phyloP scores from a whole-genome alignment of 352 stramenopile species.

The Pythium utonaiense region DNA sequence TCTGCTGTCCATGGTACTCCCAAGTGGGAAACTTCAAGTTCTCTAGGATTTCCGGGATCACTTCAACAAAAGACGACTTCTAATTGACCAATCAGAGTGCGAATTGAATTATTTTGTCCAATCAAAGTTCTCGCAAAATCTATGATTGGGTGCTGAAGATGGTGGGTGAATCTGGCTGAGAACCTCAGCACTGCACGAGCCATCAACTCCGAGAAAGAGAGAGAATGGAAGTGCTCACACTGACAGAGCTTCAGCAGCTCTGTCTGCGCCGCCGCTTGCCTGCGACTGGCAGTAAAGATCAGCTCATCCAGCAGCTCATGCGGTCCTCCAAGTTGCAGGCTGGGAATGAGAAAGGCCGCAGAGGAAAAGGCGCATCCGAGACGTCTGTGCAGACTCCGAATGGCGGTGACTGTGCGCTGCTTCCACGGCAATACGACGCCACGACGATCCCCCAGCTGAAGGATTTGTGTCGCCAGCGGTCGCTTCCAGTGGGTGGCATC shows the following conservation, averaged over 20 bases:
- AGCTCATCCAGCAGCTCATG: neutral
- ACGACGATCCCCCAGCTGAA: neutral
- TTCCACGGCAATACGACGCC: neutral
- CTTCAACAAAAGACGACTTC: too few relatives aligned
- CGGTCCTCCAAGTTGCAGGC: neutral
- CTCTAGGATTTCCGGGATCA: too few relatives aligned
- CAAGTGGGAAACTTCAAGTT: too few relatives aligned
- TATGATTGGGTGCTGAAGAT: too few relatives aligned
- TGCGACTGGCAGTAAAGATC: neutral
- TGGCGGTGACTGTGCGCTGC: neutral
- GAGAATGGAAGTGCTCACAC: neutral
- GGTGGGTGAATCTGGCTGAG: too few relatives aligned
- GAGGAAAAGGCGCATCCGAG: neutral
- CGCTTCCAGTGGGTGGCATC: neutral
- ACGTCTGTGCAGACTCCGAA: neutral
- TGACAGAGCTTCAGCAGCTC: neutral
- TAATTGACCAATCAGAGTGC: too few relatives aligned
- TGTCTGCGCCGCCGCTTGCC: neutral
- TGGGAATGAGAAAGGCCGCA: neutral
- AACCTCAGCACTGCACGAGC: too few relatives aligned
- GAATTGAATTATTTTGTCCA: too few relatives aligned
- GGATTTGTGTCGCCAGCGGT: neutral
- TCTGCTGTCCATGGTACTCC: too few relatives aligned
- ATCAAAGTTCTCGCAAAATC: too few relatives aligned
- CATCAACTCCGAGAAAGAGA: too few relatives aligned